Evolutionary conservation across 2,329 filamentous ascomycete genomes (phyloP), one percentile per base, ranked within the genome.

Genomic region (Lachnum nothofagi): DNA sequence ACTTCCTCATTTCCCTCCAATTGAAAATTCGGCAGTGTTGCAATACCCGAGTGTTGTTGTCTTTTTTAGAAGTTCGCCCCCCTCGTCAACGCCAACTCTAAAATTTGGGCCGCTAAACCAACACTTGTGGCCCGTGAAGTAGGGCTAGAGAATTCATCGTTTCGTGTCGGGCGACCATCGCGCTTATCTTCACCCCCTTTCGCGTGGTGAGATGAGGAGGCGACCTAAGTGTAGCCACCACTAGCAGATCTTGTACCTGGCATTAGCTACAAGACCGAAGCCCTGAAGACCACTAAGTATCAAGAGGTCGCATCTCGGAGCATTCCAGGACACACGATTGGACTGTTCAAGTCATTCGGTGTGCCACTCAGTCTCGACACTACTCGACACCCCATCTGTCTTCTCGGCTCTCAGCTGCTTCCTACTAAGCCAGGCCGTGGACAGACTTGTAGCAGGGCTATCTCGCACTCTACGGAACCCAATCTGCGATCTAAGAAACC

Each of bases 161-260:
- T 40, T 40, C 41, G 20, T 24, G 23, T 22, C 16, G 34, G 23
- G 5, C 24, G 29, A 24, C 16, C 22, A 33, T 44, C 29, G 42
- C 38, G 35, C 8, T 40, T 38, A 37, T 51, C 46, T 45, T 40
- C 22, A 40, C 37, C 42, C 41, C 41, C 38, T 38, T 14, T 10
- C 25, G 3, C 10, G 3, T 8, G 38, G 42, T 52, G 37, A 52
- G 42, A 52, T 54, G 49, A 52, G 46, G 33, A 49, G 46, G 46
- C 42, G 44, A 45, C 25, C 31, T 31, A 44, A 42, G 46, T 38
- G 45, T 35, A 41, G 33, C 42, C 24, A 37, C 41, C 38, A 46
- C 31, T 51, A 41, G 29, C 19, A 34, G 2, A 40, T 27, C 42
- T 33, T 37, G 51, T 60, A 56, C 55, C 56, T 56, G 54, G 40